Conservation (phyloP, 1,284 basidiomycete genomes). For the Entoloma clypeatum region DNA sequence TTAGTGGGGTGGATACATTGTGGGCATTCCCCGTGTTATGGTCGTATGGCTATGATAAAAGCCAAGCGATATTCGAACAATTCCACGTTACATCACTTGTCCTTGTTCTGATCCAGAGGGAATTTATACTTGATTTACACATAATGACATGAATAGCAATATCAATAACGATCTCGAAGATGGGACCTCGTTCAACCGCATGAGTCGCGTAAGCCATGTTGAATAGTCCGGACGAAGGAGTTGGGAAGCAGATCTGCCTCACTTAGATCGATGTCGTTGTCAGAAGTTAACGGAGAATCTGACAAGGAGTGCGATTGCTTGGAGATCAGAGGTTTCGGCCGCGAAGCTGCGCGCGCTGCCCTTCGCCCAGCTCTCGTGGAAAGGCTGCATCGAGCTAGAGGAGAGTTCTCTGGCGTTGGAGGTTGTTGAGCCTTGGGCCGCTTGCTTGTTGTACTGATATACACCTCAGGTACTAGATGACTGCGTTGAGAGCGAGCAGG, state of each 20-base stretch:
- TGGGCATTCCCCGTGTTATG: no score
- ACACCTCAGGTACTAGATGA: conserved; percentile 25
- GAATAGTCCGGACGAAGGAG: conserved; percentile 17
- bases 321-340: neutral
- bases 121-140: no score
- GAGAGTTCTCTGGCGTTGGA: conserved; percentile 18
- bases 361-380: conserved; percentile 19
- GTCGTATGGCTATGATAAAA: no score
- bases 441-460: conserved; percentile 20
- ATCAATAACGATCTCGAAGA: neutral
- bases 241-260: conserved; percentile 14
- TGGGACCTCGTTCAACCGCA: no score
- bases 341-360: conserved; percentile 12
- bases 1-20: no score
- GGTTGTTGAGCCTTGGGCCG: conserved; percentile 8
- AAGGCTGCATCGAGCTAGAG: conserved; percentile 5
- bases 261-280: conserved; percentile 14
- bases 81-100: no score
- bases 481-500: conserved; percentile 17
- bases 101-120: no score
- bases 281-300: conserved; percentile 3
- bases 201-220: conserved; percentile 17
- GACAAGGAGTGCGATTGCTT: neutral
- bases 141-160: neutral
- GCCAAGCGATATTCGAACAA: no score